These are phyloP conservation scores for Colletotrichum salicis DNA, from an alignment of 2,329 filamentous ascomycete genomes.

Conservation along the genomic window DNA sequence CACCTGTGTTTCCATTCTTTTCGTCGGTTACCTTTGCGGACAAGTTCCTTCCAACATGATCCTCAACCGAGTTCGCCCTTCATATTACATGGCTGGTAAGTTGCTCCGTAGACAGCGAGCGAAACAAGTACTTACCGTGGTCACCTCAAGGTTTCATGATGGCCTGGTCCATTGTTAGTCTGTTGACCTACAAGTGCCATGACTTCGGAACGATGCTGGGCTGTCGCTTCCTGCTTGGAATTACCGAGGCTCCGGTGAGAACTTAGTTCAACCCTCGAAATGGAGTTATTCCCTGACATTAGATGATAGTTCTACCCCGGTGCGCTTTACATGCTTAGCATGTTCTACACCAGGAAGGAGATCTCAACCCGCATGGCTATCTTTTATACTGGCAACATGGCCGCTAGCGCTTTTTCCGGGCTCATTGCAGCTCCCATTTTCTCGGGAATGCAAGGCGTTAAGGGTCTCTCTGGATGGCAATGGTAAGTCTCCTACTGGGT, in stretches of 20 bases:
- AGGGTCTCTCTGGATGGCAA: slow-evolving; percentile 53
- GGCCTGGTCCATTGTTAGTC: slow-evolving; percentile 35
- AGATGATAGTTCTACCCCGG: slow-evolving; percentile 32
- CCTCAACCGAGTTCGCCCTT: slow-evolving; percentile 43
- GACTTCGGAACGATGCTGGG: slow-evolving; percentile 30
- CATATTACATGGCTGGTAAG: slow-evolving; percentile 34
- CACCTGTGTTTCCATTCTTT: slow-evolving; percentile 39
- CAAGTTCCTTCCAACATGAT: slow-evolving; percentile 48
- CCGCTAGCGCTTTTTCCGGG: slow-evolving; percentile 56
- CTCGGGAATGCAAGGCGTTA: slow-evolving; percentile 51
- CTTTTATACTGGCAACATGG: slow-evolving; percentile 55
- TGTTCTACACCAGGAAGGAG: slow-evolving; percentile 37
- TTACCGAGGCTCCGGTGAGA: slow-evolving; percentile 35
- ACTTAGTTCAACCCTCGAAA: too few species aligned
- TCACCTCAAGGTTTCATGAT: slow-evolving; percentile 26
- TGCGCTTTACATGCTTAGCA: slow-evolving; percentile 35
- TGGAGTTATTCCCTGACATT: not conserved
- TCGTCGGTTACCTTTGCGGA: slow-evolving; percentile 35
- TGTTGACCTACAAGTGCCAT: slow-evolving; percentile 35
- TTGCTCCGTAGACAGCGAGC: not conserved
- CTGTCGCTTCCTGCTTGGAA: slow-evolving; percentile 35
- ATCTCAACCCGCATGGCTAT: slow-evolving; percentile 50
- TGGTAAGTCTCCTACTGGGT: slow-evolving; percentile 43
- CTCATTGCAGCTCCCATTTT: slow-evolving; percentile 57
- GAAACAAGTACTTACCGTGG: not conserved